Base-by-base conservation (phyloP, 75 land plant species). In the Cupressus sempervirens region DNA sequence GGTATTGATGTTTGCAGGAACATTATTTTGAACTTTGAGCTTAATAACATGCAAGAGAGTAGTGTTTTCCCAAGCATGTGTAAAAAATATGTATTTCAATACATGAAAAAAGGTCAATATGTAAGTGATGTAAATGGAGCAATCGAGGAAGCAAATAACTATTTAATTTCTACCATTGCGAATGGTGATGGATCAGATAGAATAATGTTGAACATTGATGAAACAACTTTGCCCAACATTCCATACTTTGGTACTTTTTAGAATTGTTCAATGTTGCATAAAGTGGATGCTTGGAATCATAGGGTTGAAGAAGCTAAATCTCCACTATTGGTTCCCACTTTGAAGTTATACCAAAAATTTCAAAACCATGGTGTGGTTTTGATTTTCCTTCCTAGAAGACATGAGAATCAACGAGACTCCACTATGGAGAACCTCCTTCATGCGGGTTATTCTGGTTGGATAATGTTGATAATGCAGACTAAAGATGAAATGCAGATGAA, bases 141-240 rank as follows among this genome's bases (percentile, higher is more conserved):
- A 68, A 86, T 85, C 26, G 52, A 15, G 53, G 89, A 86, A 45
- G 86, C 86, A n/a, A 77, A 62, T 73, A 83, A 46, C 13, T 88
- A 84, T 56, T 72, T 86, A 30, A 58, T 67, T n/a, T 58, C 36
- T 29, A 46, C 88, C n/a, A 35, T 30, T 20, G 77, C 84, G 32
- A 58, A 65, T 54, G 89, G 53, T 29, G 91, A 89, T 76, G 91
- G 90, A n/a, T 34, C 65, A 75, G 91, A 89, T 62, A 87, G 83
- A 52, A 84, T 89, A 54, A 74, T 89, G 32, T 81, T 89, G 54
- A 90, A 89, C 29, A 83, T 89, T 43, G 90, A 89, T 84, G 91
- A 89, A 58, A 89, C 90, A 10, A 86, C 85, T 85, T 87, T 89
- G 50, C 85, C 91, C 3, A 89, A 89, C 85, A n/a, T 88, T 35